Evolutionary conservation across 2,329 filamentous ascomycete species (phyloP).

Genomic region (Colletotrichum chlorophyti): DNA sequence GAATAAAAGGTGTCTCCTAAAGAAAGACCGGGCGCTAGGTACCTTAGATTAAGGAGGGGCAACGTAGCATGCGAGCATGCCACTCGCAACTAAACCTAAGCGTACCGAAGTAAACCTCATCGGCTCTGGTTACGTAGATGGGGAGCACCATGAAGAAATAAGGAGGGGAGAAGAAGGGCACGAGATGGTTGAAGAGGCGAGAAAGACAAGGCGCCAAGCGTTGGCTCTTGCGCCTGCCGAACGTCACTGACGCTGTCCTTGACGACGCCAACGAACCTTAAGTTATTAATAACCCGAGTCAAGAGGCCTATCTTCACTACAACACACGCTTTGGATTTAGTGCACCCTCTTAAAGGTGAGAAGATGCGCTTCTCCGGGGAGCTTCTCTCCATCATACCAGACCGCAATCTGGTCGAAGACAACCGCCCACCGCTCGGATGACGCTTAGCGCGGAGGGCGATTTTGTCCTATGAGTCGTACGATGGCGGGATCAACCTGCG

Average conservation of each 20-base stretch:
- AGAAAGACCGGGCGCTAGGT: no score
- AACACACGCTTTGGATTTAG: no score
- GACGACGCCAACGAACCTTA: constrained; percentile 1
- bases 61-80: constrained; percentile 12
- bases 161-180: neutral
- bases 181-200: constrained; percentile 1
- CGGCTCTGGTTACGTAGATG: no score
- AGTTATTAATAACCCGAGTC: constrained; percentile 17
- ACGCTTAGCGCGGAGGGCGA: constrained; percentile 2
- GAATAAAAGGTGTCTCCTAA: neutral
- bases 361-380: neutral
- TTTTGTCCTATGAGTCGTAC: neutral
- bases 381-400: no score
- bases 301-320: no score
- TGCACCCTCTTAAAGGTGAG: no score
- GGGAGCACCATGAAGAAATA: no score
- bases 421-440: constrained; percentile 1
- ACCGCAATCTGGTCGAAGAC: no score
- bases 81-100: neutral
- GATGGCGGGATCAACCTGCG: neutral
- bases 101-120: no score
- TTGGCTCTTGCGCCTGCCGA: neutral
- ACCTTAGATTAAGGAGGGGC: constrained; percentile 10
- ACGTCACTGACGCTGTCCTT: neutral
- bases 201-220: neutral